Evolutionary conservation across 2,329 filamentous ascomycete genomes (phyloP).

Genomic region (Trichophyton equinum): DNA sequence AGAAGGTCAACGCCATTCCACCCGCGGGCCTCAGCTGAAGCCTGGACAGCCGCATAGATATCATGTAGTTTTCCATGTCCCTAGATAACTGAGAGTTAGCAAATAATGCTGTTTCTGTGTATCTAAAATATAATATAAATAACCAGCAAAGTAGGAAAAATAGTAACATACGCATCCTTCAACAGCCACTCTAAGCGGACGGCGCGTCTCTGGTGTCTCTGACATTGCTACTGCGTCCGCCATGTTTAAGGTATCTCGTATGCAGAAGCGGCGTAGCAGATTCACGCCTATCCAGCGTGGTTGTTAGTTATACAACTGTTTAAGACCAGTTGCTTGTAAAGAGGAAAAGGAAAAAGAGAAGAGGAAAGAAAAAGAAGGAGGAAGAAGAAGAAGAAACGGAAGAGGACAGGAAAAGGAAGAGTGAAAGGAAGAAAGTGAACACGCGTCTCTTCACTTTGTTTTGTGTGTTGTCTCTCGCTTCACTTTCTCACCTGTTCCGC

Average conservation of each 20-base stretch:
- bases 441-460: background rate
- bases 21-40: slow-evolving; percentile 54
- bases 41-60: slow-evolving; percentile 69
- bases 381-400: background rate
- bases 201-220: background rate
- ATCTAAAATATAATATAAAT: background rate
- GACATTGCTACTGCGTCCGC: background rate
- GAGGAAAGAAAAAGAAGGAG: background rate
- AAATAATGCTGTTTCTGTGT: background rate
- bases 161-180: slow-evolving; percentile 10
- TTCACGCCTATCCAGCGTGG: background rate
- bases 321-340: background rate
- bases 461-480: background rate
- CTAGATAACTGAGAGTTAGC: slow-evolving; percentile 33
- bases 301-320: background rate
- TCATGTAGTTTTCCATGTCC: slow-evolving; percentile 85
- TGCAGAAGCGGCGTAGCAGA: background rate
- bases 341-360: background rate
- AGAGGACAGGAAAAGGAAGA: background rate
- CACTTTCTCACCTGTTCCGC: background rate
- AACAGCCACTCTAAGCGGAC: slow-evolving; percentile 7
- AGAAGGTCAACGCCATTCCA: slow-evolving; percentile 79
- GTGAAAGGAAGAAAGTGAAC: background rate
- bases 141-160: background rate
- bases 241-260: background rate